Evolutionary conservation across 2,329 filamentous ascomycete genomes (phyloP).

Genomic region (Drechslerella coelobrocha): DNA sequence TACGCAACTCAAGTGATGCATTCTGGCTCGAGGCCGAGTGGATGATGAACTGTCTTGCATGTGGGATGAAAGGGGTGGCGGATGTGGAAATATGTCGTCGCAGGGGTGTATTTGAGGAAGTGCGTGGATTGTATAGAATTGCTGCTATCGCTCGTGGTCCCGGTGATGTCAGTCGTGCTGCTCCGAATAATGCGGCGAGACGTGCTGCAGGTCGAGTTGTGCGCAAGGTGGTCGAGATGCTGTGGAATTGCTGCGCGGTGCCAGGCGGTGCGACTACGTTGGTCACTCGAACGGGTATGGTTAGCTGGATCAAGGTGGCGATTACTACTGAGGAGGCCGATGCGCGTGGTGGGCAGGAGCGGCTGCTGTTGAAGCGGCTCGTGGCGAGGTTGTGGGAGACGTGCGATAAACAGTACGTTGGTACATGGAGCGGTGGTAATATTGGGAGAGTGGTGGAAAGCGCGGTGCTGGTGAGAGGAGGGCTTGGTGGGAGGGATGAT

Average conservation of each 20-base stretch:
- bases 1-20: slow-evolving; percentile 39
- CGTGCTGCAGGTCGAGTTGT: no score
- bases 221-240: slow-evolving; percentile 45
- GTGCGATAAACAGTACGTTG: slow-evolving; percentile 53
- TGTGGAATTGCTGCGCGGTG: slow-evolving; percentile 54
- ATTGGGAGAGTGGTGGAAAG: slow-evolving; percentile 33
- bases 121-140: slow-evolving; percentile 16
- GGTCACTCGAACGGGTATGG: slow-evolving; percentile 54
- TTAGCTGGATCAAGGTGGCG: slow-evolving; percentile 52
- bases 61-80: slow-evolving; percentile 47
- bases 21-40: slow-evolving; percentile 53
- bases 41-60: slow-evolving; percentile 50
- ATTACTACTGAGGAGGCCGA: slow-evolving; percentile 14
- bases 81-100: slow-evolving; percentile 42
- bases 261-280: slow-evolving; percentile 54
- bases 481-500: not conserved
- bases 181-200: no score
- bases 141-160: not conserved
- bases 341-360: slow-evolving; percentile 24
- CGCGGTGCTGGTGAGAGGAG: slow-evolving; percentile 17
- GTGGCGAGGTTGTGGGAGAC: slow-evolving; percentile 53
- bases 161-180: not conserved
- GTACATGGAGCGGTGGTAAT: slow-evolving; percentile 53
- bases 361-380: slow-evolving; percentile 51
- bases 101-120: slow-evolving; percentile 39